Evolutionary conservation across 2,329 filamentous ascomycete genomes (phyloP).

Genomic region (Zymoseptoria pseudotritici): DNA sequence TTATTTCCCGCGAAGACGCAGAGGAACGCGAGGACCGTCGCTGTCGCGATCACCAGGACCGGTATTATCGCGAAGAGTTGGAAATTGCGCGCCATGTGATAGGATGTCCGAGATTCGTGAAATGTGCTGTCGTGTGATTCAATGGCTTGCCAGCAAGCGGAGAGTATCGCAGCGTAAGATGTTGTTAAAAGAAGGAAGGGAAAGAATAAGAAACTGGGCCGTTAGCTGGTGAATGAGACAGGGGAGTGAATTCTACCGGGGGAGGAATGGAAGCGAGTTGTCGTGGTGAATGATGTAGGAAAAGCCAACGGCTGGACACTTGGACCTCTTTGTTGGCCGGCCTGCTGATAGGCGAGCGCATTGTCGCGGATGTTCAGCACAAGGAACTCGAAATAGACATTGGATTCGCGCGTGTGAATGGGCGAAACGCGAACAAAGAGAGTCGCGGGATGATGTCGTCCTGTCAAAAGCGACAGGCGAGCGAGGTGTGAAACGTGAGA

Average conservation of each 20-base stretch:
- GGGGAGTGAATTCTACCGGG: background rate
- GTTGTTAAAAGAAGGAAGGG: background rate
- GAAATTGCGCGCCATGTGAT: slow-evolving; percentile 8
- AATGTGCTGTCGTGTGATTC: background rate
- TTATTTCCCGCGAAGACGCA: slow-evolving; percentile 56
- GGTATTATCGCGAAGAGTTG: slow-evolving; percentile 19
- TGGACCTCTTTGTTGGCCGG: background rate
- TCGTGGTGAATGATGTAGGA: background rate
- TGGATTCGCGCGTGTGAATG: background rate
- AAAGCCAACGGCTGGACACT: background rate
- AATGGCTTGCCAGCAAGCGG: background rate
- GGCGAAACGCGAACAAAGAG: too few relatives aligned
- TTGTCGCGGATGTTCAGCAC: background rate
- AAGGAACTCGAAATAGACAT: background rate
- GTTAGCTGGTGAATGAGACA: background rate
- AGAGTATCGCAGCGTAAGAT: background rate
- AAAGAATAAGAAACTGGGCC: background rate
- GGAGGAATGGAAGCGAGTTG: background rate
- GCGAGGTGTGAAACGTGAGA: background rate
- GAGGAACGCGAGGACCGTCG: slow-evolving; percentile 52
- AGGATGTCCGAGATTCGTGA: background rate
- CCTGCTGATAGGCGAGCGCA: background rate
- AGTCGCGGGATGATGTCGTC: background rate
- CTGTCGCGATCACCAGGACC: slow-evolving; percentile 40
- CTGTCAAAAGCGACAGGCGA: background rate